Base-by-base conservation (phyloP, 2,329 filamentous ascomycete genomes). In the Mycosphaerella sp. region DNA sequence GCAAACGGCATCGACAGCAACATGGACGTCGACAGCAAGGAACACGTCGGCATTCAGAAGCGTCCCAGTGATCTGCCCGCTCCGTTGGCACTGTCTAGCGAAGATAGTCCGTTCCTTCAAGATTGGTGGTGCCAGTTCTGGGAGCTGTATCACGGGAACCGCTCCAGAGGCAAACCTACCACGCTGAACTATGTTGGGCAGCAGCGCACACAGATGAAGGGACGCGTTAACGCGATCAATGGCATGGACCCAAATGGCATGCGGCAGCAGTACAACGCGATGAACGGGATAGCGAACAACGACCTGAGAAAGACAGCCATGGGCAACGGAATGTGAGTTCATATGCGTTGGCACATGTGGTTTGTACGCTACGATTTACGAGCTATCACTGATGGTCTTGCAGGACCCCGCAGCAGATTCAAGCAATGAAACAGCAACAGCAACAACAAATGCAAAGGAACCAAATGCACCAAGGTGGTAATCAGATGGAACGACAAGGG, bases 71-170 rank as follows among this genome's bases (percentile, higher is more conserved):
- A 95, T 64, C 78, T 97, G 35, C 91, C 91, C 4, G 77, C 80
- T 6, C 84, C 89, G 10, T 82, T 82, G 56, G 75, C 89, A 5
- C 82, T 84, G 10, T 78, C 76, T 66, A 79, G 79, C 43, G 76
- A 76, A 49, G 86, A 85, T 63, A 86, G 80, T 56, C 88, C 87
- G 21, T 97, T 98, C 65, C 76, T 98, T n/a, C 86, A 89, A 61
- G 93, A 97, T 65, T 98, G 93, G 93, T 98, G 94, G 75, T 88
- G 85, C 65, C 79, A 96, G 46, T 98, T 98, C 70, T 97, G 89
- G 89, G 93, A 98, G 64, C 89, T 97, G 62, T 94, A 87, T 71
- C 83, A 83, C 65, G 88, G 89, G 50, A 87, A 91, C 66, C 86
- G 88, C 64, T 80, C 60, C 42, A 66, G 68, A 55, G 54, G 90